Evolutionary conservation across 2,329 filamentous ascomycete genomes (phyloP), one percentile per base, ranked within the genome.

Genomic region (Fusarium verrucosum): DNA sequence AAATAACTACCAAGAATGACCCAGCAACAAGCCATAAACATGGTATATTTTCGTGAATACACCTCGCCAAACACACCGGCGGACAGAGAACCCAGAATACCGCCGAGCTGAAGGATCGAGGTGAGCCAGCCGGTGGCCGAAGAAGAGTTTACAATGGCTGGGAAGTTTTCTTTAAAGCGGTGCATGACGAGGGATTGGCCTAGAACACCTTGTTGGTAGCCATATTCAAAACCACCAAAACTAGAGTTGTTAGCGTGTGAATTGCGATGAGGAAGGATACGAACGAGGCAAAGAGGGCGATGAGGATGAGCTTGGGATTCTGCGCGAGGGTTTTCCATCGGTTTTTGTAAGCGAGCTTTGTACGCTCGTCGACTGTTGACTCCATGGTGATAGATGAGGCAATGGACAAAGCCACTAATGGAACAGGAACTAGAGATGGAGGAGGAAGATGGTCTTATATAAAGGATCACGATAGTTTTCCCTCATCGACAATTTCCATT

Each of bases 131-230:
- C 82, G 1, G 78, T 81, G 1, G 80, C 80, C 19, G 77, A 77
- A 19, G 80, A 78, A 0, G 80, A 82, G 8, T 75, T 65, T 33
- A 81, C 78, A 13, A 84, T 77, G 0, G 76, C 74, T 1, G 82
- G 82, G 61, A 85, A 84, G 61, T 81, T 80, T 19, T 77, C 72
- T 9, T 73, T 78, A 72, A 85, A 85, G 13, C 79, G 76, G 11
- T 74, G 73, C 82, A 85, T 85, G 64, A 83, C 81, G 5, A 85
- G 74, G 10, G 81, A 82, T 64, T 85, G 81, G 23, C 82, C 81
- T 2, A 86, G 74, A 5, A 86, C 81, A 35, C 83, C 83, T 66
- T 85, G 83, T 53, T 85, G 82, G 38, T 63, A 63, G 38, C 60
- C 60, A 58, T 63, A 63, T 20, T 70, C 66, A 16, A 70, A 70